A percentile compares a stretch with the other conserved stretches of the same genome.
Evolutionary conservation across 2,329 filamentous ascomycete species (phyloP).

Genomic region (Coniochaeta ligniaria): DNA sequence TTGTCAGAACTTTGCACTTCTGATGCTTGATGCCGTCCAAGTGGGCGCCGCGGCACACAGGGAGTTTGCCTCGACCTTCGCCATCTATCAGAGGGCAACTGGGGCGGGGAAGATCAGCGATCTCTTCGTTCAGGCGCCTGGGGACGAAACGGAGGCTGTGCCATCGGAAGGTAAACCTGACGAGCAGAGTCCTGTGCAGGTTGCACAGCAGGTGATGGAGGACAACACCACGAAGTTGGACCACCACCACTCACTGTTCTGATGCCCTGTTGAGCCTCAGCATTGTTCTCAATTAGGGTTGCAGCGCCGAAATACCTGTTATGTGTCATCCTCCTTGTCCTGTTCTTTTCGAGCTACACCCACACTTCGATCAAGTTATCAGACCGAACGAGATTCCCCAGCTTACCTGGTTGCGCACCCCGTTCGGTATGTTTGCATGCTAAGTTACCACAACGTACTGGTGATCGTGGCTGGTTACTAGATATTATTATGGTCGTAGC

Average conservation of each 20-base stretch:
- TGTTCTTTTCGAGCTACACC: background rate
- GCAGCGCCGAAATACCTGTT: background rate
- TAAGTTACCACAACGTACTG: no score
- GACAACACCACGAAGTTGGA: slow-evolving; percentile 45
- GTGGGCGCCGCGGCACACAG: slow-evolving; percentile 32
- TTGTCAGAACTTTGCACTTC: slow-evolving; percentile 49
- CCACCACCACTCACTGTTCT: slow-evolving; percentile 20
- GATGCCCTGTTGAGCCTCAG: background rate
- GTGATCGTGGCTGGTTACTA: no score
- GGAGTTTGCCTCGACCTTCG: slow-evolving; percentile 46
- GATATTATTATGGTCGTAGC: no score
- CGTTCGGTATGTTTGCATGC: no score
- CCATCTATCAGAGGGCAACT: slow-evolving; percentile 43
- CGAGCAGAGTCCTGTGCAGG: slow-evolving; percentile 31
- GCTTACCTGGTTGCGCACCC: no score
- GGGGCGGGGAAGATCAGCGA: slow-evolving; percentile 43
- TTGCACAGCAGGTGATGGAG: slow-evolving; percentile 46
- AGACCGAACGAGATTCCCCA: no score
- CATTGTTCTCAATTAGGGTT: background rate
- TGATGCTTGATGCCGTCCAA: slow-evolving; percentile 47
- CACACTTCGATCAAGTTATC: background rate
- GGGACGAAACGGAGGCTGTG: slow-evolving; percentile 20
- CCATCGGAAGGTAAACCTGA: slow-evolving; percentile 11
- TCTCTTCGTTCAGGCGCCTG: slow-evolving; percentile 32
- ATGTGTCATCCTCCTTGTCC: background rate